Base-by-base conservation (phyloP, 306 rosid species). In the Abrus pulchellus region DNA sequence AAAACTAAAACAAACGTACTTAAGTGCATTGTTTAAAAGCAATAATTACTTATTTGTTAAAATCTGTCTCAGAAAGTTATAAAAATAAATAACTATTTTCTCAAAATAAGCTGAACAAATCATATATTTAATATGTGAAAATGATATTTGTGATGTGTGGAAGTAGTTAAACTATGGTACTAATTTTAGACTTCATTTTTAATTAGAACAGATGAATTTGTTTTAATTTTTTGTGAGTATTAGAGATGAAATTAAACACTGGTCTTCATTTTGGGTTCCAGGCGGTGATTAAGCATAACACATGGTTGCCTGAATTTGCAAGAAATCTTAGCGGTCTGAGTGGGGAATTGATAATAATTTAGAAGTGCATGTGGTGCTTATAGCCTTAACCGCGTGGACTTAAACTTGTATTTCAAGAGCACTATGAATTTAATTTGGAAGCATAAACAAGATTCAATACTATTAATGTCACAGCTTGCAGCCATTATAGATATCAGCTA, bases 381-480 rank as follows among this genome's bases (percentile, higher is more conserved):
- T 14, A 75, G 74, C 40, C 72, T 49, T 80, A 67, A 88, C 78
- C 88, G 86, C 44, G 89, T 88, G 85, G 86, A 60, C 81, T 76
- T 48, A 44, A 0, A 32, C 47, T 8, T 1, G 28, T 59, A 5
- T 64, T 60, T 29, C 77, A 47, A 53, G 70, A 62, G 41, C 43
- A 32, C 9, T 7, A 4, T 27, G 80, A 85, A 41, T 75, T 32
- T 72, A 64, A 41, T 75, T 32, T 72, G 68, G 77, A 83, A 70
- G 32, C 62, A 48, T 30, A 70, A 52, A 69, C 68, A 28, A 4
- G 12, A 56, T 73, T 72, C 65, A 65, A 5, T 14, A 20, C 20
- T 20, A 9, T 20, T 80, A 69, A 54, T 9, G 44, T 75, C 76
- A 83, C 86, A 81, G 79, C 78, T 78, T 62, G 63, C 79, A 68